Percentiles rank a stretch among this genome's conserved stretches.
Evolutionary conservation across 345 rosid genomes (phyloP).

Genomic region (Melastoma malabathricum): DNA sequence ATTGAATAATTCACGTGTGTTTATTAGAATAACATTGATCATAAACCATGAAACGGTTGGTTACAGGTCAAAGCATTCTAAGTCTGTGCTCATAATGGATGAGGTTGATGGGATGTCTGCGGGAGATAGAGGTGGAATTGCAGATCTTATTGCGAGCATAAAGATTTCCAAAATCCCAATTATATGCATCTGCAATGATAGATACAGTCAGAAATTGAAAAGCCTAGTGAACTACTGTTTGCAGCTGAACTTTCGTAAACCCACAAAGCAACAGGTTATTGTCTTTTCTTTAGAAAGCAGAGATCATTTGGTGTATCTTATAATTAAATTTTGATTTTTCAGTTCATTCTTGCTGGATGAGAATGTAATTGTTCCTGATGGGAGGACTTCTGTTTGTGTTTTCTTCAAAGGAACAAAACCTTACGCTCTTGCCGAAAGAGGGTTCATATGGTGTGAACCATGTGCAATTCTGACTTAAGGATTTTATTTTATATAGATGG

Average conservation of each 20-base stretch:
- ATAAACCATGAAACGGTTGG: conserved; percentile 2
- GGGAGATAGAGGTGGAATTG: conserved; percentile 96
- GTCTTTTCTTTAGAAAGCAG: conserved; percentile 2
- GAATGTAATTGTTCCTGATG: no score
- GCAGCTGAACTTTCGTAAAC: conserved; percentile 71
- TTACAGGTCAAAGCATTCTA: conserved; percentile 59
- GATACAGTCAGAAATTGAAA: conserved; percentile 93
- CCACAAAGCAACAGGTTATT: conserved; percentile 87
- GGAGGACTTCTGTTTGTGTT: no score
- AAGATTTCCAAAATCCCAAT: conserved; percentile 89
- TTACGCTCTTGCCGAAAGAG: neutral
- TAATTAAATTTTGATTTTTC: neutral
- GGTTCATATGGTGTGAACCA: neutral
- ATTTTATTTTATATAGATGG: conserved; percentile 53
- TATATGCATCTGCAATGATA: conserved; percentile 94
- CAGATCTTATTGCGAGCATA: conserved; percentile 96
- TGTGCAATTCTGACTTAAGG: conserved; percentile 8
- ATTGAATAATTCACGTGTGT: neutral
- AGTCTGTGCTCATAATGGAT: conserved; percentile 90
- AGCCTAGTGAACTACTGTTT: conserved; percentile 84
- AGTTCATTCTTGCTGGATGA: neutral
- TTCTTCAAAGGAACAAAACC: no score
- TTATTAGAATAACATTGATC: conserved; percentile 1
- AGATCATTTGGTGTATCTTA: neutral
- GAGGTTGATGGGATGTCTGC: conserved; percentile 99